These are phyloP conservation scores for Ganoderma sinense DNA, from an alignment of 1,284 basidiomycete genomes.

Conservation along the genomic window DNA sequence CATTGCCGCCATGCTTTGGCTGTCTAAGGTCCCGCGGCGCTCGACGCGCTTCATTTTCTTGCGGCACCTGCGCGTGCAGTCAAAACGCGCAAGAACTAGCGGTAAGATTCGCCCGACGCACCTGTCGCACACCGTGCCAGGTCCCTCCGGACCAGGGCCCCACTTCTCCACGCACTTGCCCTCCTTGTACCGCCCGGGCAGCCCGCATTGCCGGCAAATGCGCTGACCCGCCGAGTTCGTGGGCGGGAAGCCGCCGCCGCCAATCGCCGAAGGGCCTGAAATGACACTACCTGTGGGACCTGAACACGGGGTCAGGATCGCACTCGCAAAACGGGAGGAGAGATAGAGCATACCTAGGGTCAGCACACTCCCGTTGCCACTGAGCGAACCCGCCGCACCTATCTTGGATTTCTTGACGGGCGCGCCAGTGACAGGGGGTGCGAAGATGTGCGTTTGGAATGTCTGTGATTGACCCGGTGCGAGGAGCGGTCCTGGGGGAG, in stretches of 20 bases:
- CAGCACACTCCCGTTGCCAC: conserved; percentile 36
- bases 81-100: neutral
- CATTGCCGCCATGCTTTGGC: conserved; percentile 40
- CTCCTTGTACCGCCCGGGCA: conserved; percentile 78
- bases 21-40: conserved; percentile 70
- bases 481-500: conserved; percentile 41
- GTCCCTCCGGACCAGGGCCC: conserved; percentile 84
- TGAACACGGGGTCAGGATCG: conserved; percentile 12
- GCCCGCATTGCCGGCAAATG: conserved; percentile 77
- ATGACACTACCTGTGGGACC: conserved; percentile 39
- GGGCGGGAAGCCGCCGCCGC: conserved; percentile 53
- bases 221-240: conserved; percentile 72
- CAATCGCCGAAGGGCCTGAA: conserved; percentile 37
- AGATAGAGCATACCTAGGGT: conserved; percentile 32
- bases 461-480: conserved; percentile 51
- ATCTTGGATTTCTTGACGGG: conserved; percentile 61
- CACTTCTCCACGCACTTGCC: conserved; percentile 88
- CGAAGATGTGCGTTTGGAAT: conserved; percentile 73
- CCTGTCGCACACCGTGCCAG: conserved; percentile 85
- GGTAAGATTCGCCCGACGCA: conserved; percentile 41
- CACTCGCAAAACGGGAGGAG: neutral
- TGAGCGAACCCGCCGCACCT: conserved; percentile 23
- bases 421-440: conserved; percentile 71
- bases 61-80: conserved; percentile 57
- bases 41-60: conserved; percentile 90